Conservation (phyloP, 2,329 filamentous ascomycete species). For the Colletotrichum lindemuthianum region DNA sequence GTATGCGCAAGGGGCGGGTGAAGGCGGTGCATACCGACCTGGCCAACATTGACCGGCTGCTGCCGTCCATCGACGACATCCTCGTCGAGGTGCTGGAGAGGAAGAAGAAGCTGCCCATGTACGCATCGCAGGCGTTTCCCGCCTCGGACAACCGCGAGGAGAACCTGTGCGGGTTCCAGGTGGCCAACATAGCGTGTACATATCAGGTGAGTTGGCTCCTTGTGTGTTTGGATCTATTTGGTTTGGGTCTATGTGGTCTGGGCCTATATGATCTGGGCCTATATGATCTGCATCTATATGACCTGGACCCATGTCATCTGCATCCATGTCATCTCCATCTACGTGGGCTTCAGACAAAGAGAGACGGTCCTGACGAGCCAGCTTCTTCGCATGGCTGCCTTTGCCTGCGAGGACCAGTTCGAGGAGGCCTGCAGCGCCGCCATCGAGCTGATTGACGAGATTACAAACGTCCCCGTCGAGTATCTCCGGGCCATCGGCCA, state of each 20-base stretch:
- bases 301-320: too few species aligned
- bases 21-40: constrained; percentile 26
- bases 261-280: too few species aligned
- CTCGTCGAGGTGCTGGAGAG: constrained; percentile 23
- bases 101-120: constrained; percentile 23
- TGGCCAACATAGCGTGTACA: constrained; percentile 49
- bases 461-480: constrained; percentile 30
- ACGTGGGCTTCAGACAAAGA: too few species aligned
- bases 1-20: constrained; percentile 32
- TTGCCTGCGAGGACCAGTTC: constrained; percentile 35
- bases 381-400: constrained; percentile 35
- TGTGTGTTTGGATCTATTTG: neutral
- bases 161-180: constrained; percentile 48
- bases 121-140: constrained; percentile 19
- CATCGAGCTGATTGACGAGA: constrained; percentile 33
- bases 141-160: constrained; percentile 35
- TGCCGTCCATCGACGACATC: constrained; percentile 32
- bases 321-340: too few species aligned
- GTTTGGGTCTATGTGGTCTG: too few species aligned
- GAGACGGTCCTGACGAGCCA: neutral
- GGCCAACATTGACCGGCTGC: constrained; percentile 20
- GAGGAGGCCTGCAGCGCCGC: constrained; percentile 33
- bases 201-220: constrained; percentile 39
- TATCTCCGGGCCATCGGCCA: constrained; percentile 36
- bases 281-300: too few species aligned